phyloP scores from a whole-genome alignment of 345 rosid genomes.

The Barbarea vulgaris region DNA sequence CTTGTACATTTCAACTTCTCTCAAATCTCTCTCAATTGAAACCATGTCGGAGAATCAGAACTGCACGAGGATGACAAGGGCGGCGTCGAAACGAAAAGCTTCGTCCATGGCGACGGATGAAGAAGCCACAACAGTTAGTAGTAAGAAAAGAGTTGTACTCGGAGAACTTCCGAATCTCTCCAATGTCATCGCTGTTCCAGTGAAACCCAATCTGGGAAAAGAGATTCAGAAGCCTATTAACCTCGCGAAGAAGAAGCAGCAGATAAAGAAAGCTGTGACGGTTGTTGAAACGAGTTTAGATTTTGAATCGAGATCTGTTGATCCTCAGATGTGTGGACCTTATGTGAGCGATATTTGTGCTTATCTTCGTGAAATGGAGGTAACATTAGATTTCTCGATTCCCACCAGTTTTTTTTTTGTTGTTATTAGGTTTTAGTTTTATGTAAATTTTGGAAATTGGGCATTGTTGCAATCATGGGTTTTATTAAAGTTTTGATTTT shows the following conservation, averaged over 20 bases:
- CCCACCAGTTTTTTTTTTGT: background rate
- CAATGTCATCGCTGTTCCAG: conserved; percentile 26
- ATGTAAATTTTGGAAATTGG: background rate
- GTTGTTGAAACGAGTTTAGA: background rate
- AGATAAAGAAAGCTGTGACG: conserved; percentile 12
- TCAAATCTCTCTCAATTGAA: conserved; percentile 10
- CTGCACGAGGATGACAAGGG: conserved; percentile 37
- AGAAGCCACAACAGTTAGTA: conserved; percentile 12
- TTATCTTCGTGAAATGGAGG: conserved; percentile 37
- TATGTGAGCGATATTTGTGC: conserved; percentile 23
- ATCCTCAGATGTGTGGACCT: conserved; percentile 39
- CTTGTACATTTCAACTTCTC: background rate
- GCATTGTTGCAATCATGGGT: conserved; percentile 11
- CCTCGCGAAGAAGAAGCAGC: conserved; percentile 20
- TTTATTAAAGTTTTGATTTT: background rate
- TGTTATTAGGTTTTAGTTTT: conserved; percentile 1
- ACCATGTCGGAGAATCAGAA: conserved; percentile 37
- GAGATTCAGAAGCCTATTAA: conserved; percentile 12
- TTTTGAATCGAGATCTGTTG: conserved; percentile 28
- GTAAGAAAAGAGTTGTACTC: conserved; percentile 33
- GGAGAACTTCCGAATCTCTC: conserved; percentile 35
- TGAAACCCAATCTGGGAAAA: background rate
- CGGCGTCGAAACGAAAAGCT: conserved; percentile 36
- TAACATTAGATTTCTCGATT: background rate
- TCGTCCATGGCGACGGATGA: conserved; percentile 25